Evolutionary conservation across 495 filamentous ascomycete species (phyloP).

Genomic region (Lasiosphaeriaceae sp.): DNA sequence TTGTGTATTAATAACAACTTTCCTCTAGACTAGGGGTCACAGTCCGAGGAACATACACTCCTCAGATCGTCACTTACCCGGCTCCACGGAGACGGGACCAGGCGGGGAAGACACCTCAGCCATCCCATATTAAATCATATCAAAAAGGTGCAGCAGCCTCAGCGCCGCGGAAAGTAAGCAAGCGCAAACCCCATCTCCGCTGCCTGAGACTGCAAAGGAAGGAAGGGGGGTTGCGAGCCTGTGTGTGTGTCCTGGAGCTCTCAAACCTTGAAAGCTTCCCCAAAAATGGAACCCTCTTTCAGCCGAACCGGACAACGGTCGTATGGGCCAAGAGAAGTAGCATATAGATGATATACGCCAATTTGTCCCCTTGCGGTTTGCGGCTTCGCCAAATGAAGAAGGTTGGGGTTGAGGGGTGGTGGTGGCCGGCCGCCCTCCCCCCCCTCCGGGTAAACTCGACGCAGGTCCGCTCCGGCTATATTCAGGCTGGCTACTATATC

Average conservation of each 20-base stretch:
- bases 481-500: not conserved
- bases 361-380: no score
- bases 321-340: not conserved
- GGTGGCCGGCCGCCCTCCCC: not conserved
- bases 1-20: not conserved
- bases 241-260: no score
- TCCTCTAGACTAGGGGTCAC: not conserved
- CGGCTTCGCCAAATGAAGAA: no score
- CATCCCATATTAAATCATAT: not conserved
- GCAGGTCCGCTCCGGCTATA: not conserved
- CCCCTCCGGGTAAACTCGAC: constrained; percentile 3
- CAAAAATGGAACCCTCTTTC: constrained; percentile 9
- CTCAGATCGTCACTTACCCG: constrained; percentile 7
- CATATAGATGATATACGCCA: not conserved
- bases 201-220: no score
- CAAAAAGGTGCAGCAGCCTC: not conserved
- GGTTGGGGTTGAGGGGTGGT: not conserved
- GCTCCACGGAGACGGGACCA: constrained; percentile 15
- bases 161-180: no score
- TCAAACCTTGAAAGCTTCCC: not conserved
- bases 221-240: no score
- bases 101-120: not conserved
- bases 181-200: no score
- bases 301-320: constrained; percentile 7
- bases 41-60: not conserved